These are phyloP conservation scores for Rutstroemia sp. DNA, from an alignment of 2,329 filamentous ascomycete species.

Conservation along the genomic window DNA sequence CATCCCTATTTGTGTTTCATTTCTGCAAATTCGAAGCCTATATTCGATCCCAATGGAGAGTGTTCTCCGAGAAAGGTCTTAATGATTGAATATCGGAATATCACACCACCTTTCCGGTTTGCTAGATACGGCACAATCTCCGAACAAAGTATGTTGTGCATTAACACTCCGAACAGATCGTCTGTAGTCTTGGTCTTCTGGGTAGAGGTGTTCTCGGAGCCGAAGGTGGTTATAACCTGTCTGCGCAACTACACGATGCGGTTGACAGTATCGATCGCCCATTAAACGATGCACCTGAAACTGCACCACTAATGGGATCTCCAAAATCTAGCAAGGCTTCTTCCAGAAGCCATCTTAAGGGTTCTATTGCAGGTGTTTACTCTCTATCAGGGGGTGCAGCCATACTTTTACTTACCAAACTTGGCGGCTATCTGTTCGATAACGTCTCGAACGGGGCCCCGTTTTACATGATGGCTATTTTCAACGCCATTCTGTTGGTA, in stretches of 20 bases:
- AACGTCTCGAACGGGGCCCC: conserved; percentile 64
- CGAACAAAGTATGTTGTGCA: neutral
- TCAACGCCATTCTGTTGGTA: conserved; percentile 68
- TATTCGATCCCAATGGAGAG: no score
- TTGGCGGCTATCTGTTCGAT: conserved; percentile 85
- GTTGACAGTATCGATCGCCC: neutral
- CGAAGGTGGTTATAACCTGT: conserved; percentile 30
- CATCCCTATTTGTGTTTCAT: neutral
- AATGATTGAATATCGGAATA: no score
- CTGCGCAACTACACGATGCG: conserved; percentile 22
- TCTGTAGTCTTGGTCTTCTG: conserved; percentile 86
- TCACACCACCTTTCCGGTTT: no score
- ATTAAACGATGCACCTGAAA: conserved; percentile 14
- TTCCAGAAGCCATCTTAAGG: conserved; percentile 56
- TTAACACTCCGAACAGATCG: conserved; percentile 45
- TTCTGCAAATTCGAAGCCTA: neutral
- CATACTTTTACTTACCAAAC: conserved; percentile 84
- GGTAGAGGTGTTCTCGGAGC: conserved; percentile 66
- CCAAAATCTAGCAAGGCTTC: conserved; percentile 13
- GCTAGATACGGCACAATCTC: no score
- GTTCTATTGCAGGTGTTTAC: conserved; percentile 91
- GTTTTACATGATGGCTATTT: conserved; percentile 89
- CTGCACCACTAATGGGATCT: conserved; percentile 26
- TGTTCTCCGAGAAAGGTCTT: no score
- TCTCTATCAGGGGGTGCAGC: conserved; percentile 84